Percentiles rank a stretch among this genome's conserved stretches.
phyloP scores from a whole-genome alignment of 2,329 filamentous ascomycete species.

The Erysiphe neolycopersici region DNA sequence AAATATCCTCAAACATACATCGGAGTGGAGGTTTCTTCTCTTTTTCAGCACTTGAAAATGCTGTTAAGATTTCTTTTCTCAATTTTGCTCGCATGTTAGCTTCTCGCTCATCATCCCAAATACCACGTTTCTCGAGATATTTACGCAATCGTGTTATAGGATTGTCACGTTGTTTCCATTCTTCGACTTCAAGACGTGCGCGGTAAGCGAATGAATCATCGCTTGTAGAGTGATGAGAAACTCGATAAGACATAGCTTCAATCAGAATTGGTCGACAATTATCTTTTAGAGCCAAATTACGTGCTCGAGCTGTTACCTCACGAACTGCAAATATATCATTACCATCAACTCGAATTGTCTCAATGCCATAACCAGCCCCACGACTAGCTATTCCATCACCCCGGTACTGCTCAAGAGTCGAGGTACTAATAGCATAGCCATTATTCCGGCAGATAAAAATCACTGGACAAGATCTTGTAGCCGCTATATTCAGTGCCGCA shows the following conservation, averaged over 20 bases:
- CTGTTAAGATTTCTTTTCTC: slow-evolving; percentile 52
- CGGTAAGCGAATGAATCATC: slow-evolving; percentile 96
- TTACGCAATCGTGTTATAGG: slow-evolving; percentile 65
- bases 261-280: slow-evolving; percentile 42
- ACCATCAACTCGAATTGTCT: slow-evolving; percentile 78
- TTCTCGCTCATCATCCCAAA: slow-evolving; percentile 72
- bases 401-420: slow-evolving; percentile 71
- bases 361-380: slow-evolving; percentile 77
- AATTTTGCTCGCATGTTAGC: slow-evolving; percentile 37
- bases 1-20: slow-evolving; percentile 64
- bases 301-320: slow-evolving; percentile 51
- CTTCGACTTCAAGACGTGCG: slow-evolving; percentile 73
- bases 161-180: slow-evolving; percentile 80
- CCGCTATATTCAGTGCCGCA: slow-evolving; percentile 70
- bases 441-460: slow-evolving; percentile 87
- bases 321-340: slow-evolving; percentile 80
- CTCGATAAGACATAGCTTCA: slow-evolving; percentile 95
- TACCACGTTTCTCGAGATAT: slow-evolving; percentile 59
- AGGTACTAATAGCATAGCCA: slow-evolving; percentile 73
- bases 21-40: slow-evolving; percentile 51
- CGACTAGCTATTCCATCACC: slow-evolving; percentile 76
- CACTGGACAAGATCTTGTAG: slow-evolving; percentile 64
- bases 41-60: slow-evolving; percentile 61
- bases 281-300: slow-evolving; percentile 29
- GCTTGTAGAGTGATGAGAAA: slow-evolving; percentile 86